Evolutionary conservation across 768 basidiomycete genomes (phyloP).

Genomic region (Tulasnella sp.): DNA sequence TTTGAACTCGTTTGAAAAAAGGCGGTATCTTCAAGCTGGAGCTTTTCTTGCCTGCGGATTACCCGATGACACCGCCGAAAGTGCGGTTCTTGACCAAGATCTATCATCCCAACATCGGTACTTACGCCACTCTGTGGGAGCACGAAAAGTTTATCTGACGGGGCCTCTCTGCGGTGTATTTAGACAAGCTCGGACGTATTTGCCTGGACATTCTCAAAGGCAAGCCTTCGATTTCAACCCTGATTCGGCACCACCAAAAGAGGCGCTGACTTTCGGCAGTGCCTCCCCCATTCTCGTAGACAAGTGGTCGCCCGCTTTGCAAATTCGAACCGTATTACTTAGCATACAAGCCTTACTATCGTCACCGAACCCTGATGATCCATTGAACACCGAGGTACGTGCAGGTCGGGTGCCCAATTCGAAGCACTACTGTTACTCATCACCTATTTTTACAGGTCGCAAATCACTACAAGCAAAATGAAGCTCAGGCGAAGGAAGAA

Average conservation of each 20-base stretch:
- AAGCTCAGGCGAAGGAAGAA: constrained; percentile 84
- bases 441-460: constrained; percentile 40
- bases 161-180: not conserved
- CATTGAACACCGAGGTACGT: constrained; percentile 77
- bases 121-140: constrained; percentile 30
- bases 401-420: not conserved
- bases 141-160: not conserved
- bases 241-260: not conserved
- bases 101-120: constrained; percentile 99
- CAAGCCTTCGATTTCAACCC: constrained; percentile 30
- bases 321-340: constrained; percentile 94
- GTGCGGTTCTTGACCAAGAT: constrained; percentile 97
- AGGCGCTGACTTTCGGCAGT: not conserved
- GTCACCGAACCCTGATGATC: constrained; percentile 95
- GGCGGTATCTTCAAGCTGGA: constrained; percentile 94
- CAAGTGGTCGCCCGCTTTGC: constrained; percentile 98
- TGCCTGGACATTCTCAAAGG: constrained; percentile 98
- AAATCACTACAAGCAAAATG: constrained; percentile 97
- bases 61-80: constrained; percentile 99
- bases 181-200: constrained; percentile 97
- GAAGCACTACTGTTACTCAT: too few relatives aligned
- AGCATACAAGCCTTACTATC: constrained; percentile 95
- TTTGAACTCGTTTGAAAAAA: constrained; percentile 30
- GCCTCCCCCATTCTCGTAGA: constrained; percentile 43
- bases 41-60: constrained; percentile 96